phyloP scores from a whole-genome alignment of 257 asterid genomes.

The Perilla frutescens region DNA sequence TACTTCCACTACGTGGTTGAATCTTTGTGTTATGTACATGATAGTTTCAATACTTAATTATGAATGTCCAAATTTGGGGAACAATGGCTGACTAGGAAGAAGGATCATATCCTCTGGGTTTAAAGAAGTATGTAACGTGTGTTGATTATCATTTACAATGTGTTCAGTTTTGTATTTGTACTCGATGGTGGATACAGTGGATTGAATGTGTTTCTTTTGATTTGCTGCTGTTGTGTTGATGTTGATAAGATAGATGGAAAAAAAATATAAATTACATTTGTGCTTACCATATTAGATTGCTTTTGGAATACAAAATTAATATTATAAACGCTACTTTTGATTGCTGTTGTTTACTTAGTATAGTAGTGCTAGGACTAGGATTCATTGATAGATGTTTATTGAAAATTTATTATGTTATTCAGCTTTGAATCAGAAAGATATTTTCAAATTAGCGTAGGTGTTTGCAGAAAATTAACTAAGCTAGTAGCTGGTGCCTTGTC shows the following conservation, averaged over 20 bases:
- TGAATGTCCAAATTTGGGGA: slow-evolving; percentile 2
- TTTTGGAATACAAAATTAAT: background rate
- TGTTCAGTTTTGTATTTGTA: background rate
- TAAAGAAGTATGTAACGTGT: background rate
- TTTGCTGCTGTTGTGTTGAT: background rate
- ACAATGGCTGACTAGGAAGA: background rate
- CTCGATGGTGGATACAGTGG: background rate
- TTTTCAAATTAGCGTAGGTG: background rate
- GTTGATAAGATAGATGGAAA: background rate
- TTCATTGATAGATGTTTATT: background rate
- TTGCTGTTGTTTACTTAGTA: background rate
- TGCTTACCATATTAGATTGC: background rate
- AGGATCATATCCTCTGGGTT: slow-evolving; percentile 9
- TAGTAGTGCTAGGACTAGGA: background rate
- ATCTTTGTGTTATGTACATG: background rate
- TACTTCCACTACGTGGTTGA: background rate
- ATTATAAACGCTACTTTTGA: background rate
- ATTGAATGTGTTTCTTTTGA: background rate
- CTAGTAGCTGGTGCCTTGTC: slow-evolving; percentile 10
- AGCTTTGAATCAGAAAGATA: background rate
- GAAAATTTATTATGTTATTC: background rate
- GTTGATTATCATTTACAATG: background rate
- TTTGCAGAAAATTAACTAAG: slow-evolving; percentile 1
- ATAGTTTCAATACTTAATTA: background rate
- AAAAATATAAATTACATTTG: background rate